Evolutionary conservation across 768 basidiomycete genomes (phyloP), one percentile per base, ranked within the genome.

Genomic region (Kondoa malvinella): DNA sequence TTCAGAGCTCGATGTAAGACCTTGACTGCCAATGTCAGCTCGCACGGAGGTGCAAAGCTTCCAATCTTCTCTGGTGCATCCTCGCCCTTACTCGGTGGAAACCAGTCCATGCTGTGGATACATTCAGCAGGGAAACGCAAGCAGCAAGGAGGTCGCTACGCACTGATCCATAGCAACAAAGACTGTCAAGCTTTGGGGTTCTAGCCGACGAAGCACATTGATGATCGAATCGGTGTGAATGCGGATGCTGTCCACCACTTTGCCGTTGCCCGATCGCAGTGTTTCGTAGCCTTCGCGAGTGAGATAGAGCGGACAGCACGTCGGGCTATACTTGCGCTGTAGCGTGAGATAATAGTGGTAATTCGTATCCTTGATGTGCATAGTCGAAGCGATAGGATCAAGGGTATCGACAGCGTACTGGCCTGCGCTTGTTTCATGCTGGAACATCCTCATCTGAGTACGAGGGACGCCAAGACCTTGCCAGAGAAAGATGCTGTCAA

Each of bases 381-480:
- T 76, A 26, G 77, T 70, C 31, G 70, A 71, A 0, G 78, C 77
- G 30, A 80, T 73, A 0, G 79, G 79, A 60, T 79, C 78, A 56
- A 79, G 72, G 26, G 79, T 80, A 17, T 79, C 79, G 34, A 67
- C 65, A 33, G 77, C 74, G 61, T 78, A 80, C 68, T 79, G 77
- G 21, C 73, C 72, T 31, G 78, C 58, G 15, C 16, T 60, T 14
- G 15, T 50, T 50, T 50, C 40, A 50, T 8, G 12, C 40, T 50
- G 40, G 21, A 50, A 50, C 57, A 25, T 77, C 77, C 66, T 78
- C 78, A 58, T 80, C 77, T 87, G 86, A 72, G 86, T 85, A 70
- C 80, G 77, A 2, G 87, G 87, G 2, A 89, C 87, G 17, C 87
- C 87, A 27, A 88, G 77, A 0, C 87, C 86, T 72, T 87, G 86